These are phyloP conservation scores for Clitopilus hobsonii DNA, from an alignment of 768 basidiomycete species.

Conservation along the genomic window DNA sequence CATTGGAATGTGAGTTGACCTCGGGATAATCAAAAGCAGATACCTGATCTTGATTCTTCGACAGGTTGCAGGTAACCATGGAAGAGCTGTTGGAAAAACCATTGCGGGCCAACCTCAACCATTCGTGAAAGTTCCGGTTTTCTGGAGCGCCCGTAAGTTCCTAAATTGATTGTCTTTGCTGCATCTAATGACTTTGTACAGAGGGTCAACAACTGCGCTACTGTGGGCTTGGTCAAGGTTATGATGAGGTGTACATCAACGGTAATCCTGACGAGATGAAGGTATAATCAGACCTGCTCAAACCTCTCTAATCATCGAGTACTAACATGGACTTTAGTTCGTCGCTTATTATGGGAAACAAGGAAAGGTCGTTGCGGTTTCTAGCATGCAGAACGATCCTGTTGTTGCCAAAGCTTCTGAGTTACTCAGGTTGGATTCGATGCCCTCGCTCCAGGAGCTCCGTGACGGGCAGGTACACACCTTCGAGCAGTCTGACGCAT, in stretches of 20 bases:
- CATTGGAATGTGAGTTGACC: constrained; percentile 76
- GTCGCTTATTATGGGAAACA: constrained; percentile 73
- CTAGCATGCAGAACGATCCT: constrained; percentile 82
- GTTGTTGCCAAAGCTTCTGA: constrained; percentile 76
- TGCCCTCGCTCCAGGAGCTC: constrained; percentile 76
- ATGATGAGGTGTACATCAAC: constrained; percentile 75
- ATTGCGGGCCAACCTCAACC: constrained; percentile 63
- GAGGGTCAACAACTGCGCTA: constrained; percentile 88
- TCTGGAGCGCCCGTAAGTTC: constrained; percentile 84
- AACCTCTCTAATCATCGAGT: background rate
- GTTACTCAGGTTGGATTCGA: constrained; percentile 69
- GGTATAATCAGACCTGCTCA: constrained; percentile 30
- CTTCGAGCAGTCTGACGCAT: background rate
- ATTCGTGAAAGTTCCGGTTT: constrained; percentile 79
- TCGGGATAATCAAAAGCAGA: background rate
- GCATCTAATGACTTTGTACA: constrained; percentile 17
- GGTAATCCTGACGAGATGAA: constrained; percentile 77
- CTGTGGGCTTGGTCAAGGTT: constrained; percentile 65
- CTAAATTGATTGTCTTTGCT: background rate
- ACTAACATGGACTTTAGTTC: constrained; percentile 41
- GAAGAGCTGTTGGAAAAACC: constrained; percentile 74
- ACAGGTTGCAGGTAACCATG: constrained; percentile 82
- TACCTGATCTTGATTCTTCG: constrained; percentile 1
- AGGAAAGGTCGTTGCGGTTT: constrained; percentile 62
- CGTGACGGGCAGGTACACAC: constrained; percentile 60